Evolutionary conservation across 257 asterid genomes (phyloP).

Genomic region (Petunia secreta): DNA sequence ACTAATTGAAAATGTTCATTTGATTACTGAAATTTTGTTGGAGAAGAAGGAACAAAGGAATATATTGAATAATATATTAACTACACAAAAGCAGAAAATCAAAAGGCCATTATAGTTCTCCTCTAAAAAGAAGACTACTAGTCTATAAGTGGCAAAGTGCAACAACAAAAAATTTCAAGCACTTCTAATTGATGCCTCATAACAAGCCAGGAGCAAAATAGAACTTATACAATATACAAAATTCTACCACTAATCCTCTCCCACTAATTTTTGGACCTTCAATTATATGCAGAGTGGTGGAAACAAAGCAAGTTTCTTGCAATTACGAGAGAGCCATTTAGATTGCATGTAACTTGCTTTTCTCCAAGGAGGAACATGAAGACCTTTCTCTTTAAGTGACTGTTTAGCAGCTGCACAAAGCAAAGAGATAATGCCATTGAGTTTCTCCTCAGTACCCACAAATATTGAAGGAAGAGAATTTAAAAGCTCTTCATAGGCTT

Average conservation of each 20-base stretch:
- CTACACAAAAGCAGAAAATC: no score
- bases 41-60: background rate
- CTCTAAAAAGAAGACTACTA: no score
- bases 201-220: background rate
- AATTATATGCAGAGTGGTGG: slow-evolving; percentile 20
- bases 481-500: slow-evolving; percentile 45
- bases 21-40: background rate
- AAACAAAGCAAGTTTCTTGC: slow-evolving; percentile 36
- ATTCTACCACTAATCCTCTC: background rate
- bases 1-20: background rate
- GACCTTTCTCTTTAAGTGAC: slow-evolving; percentile 54
- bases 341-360: slow-evolving; percentile 55
- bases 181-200: slow-evolving; percentile 1
- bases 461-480: slow-evolving; percentile 57
- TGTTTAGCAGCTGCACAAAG: slow-evolving; percentile 61
- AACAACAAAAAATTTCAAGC: slow-evolving; percentile 8
- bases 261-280: background rate
- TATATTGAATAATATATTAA: background rate
- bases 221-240: background rate
- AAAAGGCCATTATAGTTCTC: no score
- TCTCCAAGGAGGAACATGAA: slow-evolving; percentile 75
- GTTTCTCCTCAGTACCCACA: slow-evolving; percentile 58
- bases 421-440: slow-evolving; percentile 49
- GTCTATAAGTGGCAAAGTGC: background rate
- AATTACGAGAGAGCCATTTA: slow-evolving; percentile 59